phyloP scores from a whole-genome alignment of 345 rosid species.

The Citrus unshiu region DNA sequence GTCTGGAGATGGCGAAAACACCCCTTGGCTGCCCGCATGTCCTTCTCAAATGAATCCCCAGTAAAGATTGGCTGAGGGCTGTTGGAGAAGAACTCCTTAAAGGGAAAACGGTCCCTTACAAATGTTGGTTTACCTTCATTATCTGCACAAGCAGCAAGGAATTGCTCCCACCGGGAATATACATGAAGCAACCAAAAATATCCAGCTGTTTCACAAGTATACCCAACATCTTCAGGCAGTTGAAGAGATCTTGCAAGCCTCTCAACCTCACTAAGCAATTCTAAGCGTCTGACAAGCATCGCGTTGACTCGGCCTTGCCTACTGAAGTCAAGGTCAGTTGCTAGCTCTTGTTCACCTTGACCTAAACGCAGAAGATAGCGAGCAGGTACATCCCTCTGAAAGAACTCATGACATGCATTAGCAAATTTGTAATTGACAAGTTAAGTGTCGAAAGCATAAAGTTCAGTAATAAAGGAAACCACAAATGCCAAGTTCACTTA shows the following conservation, averaged over 20 bases:
- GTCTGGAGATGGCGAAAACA: constrained; percentile 92
- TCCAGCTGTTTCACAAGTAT: constrained; percentile 99
- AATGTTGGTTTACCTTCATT: constrained; percentile 72
- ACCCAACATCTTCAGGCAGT: constrained; percentile 96
- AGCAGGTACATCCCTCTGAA: constrained; percentile 99
- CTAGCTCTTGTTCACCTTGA: constrained; percentile 99
- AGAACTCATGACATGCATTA: constrained; percentile 13
- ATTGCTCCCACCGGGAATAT: constrained; percentile 95
- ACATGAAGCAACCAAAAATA: constrained; percentile 99
- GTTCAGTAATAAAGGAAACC: background rate
- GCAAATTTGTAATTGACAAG: constrained; percentile 3
- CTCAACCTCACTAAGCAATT: constrained; percentile 89
- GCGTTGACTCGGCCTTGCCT: constrained; percentile 98
- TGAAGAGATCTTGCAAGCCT: constrained; percentile 94
- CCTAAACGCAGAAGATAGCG: constrained; percentile 98
- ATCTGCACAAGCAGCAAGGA: constrained; percentile 81
- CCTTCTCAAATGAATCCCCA: constrained; percentile 86
- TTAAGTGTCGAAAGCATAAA: constrained; percentile 1
- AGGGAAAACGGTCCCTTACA: constrained; percentile 84
- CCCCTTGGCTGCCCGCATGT: constrained; percentile 94
- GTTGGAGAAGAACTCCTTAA: constrained; percentile 85
- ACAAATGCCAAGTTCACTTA: background rate
- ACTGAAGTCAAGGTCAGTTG: constrained; percentile 96
- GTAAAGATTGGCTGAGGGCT: constrained; percentile 74
- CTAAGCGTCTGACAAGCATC: constrained; percentile 95